These are phyloP conservation scores for Botrytis hyacinthi DNA, from an alignment of 2,329 filamentous ascomycete genomes.

Conservation along the genomic window DNA sequence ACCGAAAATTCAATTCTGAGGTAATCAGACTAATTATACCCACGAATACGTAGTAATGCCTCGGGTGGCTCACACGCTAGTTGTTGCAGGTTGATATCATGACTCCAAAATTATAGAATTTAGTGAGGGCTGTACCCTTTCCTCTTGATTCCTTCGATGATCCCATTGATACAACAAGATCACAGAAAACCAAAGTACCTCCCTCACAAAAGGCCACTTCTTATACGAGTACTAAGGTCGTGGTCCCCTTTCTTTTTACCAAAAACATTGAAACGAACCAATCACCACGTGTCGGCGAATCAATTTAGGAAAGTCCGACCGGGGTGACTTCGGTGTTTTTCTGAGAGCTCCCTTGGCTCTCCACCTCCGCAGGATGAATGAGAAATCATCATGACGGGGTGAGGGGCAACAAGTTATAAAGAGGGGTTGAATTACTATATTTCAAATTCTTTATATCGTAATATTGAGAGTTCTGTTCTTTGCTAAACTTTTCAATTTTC, in stretches of 20 bases:
- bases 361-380: neutral
- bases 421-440: neutral
- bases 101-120: neutral
- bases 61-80: neutral
- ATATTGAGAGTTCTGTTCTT: neutral
- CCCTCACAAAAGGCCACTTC: neutral
- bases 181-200: neutral
- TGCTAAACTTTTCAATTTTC: neutral
- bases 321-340: neutral
- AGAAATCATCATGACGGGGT: neutral
- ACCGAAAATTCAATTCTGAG: neutral
- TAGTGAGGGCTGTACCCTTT: neutral
- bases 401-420: conserved; percentile 4
- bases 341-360: neutral
- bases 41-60: neutral
- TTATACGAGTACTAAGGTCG: neutral
- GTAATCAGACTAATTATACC: neutral
- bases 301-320: neutral
- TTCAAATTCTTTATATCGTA: neutral
- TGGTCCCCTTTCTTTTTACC: neutral
- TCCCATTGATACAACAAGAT: neutral
- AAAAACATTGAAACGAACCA: neutral
- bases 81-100: neutral
- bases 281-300: neutral
- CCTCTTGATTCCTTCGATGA: neutral